Percentiles rank a stretch among this genome's conserved stretches.
phyloP scores from a whole-genome alignment of 768 basidiomycete genomes.

The Russula abietina region DNA sequence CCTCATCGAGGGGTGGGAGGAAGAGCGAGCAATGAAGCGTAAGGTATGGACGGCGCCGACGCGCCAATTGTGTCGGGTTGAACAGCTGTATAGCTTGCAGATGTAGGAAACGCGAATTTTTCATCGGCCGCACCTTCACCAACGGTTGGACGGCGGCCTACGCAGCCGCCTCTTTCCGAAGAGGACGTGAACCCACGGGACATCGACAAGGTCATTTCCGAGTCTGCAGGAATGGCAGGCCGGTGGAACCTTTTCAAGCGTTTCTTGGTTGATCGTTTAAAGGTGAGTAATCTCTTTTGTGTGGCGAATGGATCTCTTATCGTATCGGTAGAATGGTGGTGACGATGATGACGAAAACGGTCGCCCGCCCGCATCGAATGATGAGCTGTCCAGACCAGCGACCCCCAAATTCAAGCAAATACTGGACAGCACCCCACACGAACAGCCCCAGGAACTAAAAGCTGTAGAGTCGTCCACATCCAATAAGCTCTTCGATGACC shows the following conservation, averaged over 20 bases:
- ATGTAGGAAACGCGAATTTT: slow-evolving; percentile 32
- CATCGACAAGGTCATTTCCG: slow-evolving; percentile 84
- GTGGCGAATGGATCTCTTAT: not conserved
- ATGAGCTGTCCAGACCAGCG: not conserved
- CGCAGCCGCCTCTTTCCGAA: slow-evolving; percentile 37
- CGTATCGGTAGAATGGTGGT: not conserved
- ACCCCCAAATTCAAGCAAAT: not conserved
- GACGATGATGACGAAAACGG: slow-evolving; percentile 2
- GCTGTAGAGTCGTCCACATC: slow-evolving; percentile 48
- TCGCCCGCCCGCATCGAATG: not conserved
- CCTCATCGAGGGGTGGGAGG: slow-evolving; percentile 82
- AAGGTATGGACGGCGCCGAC: slow-evolving; percentile 44
- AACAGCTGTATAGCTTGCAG: slow-evolving; percentile 31
- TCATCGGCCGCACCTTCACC: slow-evolving; percentile 15
- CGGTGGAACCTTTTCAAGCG: slow-evolving; percentile 88
- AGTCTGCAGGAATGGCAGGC: slow-evolving; percentile 83
- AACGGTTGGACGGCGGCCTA: slow-evolving; percentile 13
- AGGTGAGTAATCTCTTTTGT: slow-evolving; percentile 37
- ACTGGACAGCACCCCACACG: not conserved
- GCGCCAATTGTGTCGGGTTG: not conserved
- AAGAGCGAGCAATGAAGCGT: slow-evolving; percentile 77
- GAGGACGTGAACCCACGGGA: slow-evolving; percentile 75
- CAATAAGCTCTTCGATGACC: slow-evolving; percentile 53
- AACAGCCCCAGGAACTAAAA: slow-evolving; percentile 20
- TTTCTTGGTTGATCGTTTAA: slow-evolving; percentile 72